Evolutionary conservation across 2,329 filamentous ascomycete species (phyloP).

Genomic region (Scedosporium minutisporum): DNA sequence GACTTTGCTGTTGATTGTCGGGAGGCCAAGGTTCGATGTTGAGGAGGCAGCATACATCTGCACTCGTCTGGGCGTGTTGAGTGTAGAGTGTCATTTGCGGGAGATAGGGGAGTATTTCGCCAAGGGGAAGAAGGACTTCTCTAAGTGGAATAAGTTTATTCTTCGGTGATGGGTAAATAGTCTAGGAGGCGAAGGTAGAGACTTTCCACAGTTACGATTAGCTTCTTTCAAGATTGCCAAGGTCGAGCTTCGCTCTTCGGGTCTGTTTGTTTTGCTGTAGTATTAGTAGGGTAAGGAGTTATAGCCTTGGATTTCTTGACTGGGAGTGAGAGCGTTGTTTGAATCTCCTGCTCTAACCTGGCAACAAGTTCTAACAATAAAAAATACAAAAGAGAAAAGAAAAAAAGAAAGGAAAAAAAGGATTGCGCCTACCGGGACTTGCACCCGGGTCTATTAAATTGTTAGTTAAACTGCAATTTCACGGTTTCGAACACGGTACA

Average conservation of each 20-base stretch:
- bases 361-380: background rate
- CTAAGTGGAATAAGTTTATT: background rate
- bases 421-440: slow-evolving; percentile 3
- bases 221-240: no score
- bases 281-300: no score
- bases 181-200: no score
- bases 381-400: background rate
- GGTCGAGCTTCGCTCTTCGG: no score
- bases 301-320: no score
- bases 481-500: background rate
- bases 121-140: background rate
- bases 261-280: no score
- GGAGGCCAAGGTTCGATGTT: background rate
- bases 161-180: background rate
- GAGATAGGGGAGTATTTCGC: background rate
- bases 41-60: background rate
- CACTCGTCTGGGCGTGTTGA: background rate
- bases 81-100: background rate
- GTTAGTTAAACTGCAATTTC: background rate
- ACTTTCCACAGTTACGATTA: no score
- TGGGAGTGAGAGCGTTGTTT: no score
- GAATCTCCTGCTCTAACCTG: no score
- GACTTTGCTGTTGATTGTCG: background rate
- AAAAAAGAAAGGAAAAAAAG: background rate
- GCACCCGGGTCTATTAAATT: slow-evolving; percentile 5